Conservation (phyloP, 2,329 filamentous ascomycete species). For the Cadophora sp. region DNA sequence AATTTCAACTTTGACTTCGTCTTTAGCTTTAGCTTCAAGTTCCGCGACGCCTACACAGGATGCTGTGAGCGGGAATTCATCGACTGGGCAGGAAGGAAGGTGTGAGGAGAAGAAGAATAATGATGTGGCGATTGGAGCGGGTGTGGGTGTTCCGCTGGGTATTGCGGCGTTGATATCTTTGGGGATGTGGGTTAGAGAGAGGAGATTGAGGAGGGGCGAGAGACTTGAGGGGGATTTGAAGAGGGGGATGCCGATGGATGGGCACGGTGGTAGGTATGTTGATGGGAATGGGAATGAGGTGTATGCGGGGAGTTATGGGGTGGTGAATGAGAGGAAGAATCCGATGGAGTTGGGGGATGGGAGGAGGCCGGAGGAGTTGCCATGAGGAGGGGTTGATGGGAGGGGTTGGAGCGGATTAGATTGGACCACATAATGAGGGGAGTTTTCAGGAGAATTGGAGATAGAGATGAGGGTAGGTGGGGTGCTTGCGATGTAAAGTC, state of each 20-base stretch:
- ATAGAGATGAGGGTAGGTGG: too few relatives aligned
- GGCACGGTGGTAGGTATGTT: background rate
- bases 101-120: slow-evolving; percentile 12
- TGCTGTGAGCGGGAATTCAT: background rate
- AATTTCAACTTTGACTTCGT: background rate
- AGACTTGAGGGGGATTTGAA: background rate
- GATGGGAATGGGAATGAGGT: background rate
- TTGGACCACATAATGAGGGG: too few relatives aligned
- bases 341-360: slow-evolving; percentile 1
- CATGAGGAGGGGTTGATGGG: background rate
- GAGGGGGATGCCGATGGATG: background rate
- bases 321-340: background rate
- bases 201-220: background rate
- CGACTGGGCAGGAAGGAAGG: background rate
- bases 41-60: background rate
- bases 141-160: slow-evolving; percentile 9
- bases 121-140: slow-evolving; percentile 15
- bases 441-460: too few relatives aligned
- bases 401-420: too few relatives aligned
- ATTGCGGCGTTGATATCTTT: slow-evolving; percentile 8
- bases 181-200: slow-evolving; percentile 20
- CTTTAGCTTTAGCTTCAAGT: background rate
- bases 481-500: background rate
- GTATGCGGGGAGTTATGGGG: background rate
- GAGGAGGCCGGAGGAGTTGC: slow-evolving; percentile 8